phyloP scores from a whole-genome alignment of 306 rosid genomes.

The Oemleria cerasiformis region DNA sequence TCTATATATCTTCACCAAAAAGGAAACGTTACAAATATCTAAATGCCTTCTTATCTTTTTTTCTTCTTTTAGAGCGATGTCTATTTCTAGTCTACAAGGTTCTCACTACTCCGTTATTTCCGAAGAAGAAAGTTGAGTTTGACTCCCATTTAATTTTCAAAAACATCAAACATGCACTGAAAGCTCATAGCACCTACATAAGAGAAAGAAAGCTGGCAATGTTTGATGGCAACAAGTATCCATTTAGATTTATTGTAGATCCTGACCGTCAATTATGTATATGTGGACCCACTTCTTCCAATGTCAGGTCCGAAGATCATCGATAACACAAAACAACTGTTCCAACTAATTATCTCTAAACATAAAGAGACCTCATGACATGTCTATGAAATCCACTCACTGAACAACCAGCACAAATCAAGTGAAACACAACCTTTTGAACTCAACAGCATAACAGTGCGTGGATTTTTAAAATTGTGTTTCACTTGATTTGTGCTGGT shows the following conservation, averaged over 20 bases:
- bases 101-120: neutral
- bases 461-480: too few species aligned
- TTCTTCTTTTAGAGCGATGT: neutral
- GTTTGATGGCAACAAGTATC: slow-evolving; percentile 15
- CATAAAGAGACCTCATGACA: neutral
- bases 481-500: too few species aligned
- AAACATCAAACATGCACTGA: neutral
- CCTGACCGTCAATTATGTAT: neutral
- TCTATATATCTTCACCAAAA: neutral
- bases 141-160: slow-evolving; percentile 5
- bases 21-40: neutral
- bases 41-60: neutral
- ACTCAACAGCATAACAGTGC: too few species aligned
- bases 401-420: too few species aligned
- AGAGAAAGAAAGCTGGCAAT: neutral
- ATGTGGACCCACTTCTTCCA: neutral
- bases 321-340: neutral
- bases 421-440: too few species aligned
- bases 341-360: neutral
- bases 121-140: neutral
- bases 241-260: neutral
- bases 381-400: too few species aligned
- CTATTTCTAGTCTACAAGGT: neutral
- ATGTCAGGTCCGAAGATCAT: neutral
- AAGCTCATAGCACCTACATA: neutral